Conservation (phyloP, 176 grass and related monocot species). For the Bromus sterilis region DNA sequence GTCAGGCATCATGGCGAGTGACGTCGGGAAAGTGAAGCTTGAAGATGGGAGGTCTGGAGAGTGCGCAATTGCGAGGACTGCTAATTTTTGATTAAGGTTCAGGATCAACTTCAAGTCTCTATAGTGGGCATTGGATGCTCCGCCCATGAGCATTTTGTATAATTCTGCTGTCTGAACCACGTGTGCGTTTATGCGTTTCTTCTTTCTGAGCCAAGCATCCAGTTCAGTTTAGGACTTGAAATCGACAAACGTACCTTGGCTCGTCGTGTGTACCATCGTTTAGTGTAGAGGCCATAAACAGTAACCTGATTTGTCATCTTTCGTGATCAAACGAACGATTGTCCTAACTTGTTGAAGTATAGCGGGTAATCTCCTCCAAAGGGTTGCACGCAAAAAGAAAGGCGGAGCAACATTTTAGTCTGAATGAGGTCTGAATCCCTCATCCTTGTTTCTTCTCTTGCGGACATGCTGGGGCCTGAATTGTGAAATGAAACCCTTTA, state of each 20-base stretch:
- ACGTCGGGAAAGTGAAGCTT: too few relatives aligned
- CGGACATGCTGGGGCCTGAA: not conserved
- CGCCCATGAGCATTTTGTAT: not conserved
- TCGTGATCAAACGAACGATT: not conserved
- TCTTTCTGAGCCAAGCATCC: not conserved
- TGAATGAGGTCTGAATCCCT: conserved; percentile 9
- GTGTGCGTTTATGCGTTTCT: not conserved
- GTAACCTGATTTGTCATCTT: not conserved
- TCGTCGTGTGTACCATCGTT: too few relatives aligned
- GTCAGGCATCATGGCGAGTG: not conserved
- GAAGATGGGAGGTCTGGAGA: not conserved
- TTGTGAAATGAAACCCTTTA: not conserved
- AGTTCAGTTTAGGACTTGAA: not conserved
- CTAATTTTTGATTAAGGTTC: not conserved
- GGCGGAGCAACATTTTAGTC: not conserved
- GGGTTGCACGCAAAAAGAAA: not conserved
- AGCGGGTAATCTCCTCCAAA: not conserved
- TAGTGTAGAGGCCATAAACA: not conserved
- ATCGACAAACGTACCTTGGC: too few relatives aligned
- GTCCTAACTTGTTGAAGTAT: not conserved
- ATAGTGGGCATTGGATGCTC: not conserved
- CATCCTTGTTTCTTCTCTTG: not conserved
- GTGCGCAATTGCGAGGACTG: not conserved
- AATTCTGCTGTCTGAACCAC: not conserved
- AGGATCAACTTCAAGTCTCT: not conserved